Evolutionary conservation across 2,329 filamentous ascomycete genomes (phyloP).

Genomic region (Alternaria longipes): DNA sequence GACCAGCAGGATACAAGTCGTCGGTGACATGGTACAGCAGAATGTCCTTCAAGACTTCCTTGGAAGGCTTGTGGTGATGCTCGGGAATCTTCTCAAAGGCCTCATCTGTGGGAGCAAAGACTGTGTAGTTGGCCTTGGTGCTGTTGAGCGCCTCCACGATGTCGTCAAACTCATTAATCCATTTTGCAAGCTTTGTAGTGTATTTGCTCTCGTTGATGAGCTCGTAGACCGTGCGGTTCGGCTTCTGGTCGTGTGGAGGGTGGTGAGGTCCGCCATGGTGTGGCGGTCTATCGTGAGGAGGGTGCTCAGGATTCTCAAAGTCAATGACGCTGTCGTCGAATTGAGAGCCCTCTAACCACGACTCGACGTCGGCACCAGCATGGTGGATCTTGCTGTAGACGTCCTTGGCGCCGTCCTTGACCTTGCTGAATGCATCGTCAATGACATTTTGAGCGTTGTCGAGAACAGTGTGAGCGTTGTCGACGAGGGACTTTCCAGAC

Average conservation of each 20-base stretch:
- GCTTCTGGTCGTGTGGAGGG: conserved; percentile 52
- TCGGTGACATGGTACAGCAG: conserved; percentile 79
- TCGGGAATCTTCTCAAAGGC: conserved; percentile 75
- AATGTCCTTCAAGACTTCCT: conserved; percentile 74
- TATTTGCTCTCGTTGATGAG: conserved; percentile 78
- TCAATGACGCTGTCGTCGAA: conserved; percentile 47
- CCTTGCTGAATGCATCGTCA: conserved; percentile 55
- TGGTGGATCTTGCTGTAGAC: conserved; percentile 56
- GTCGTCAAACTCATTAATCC: conserved; percentile 77
- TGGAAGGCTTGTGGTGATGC: conserved; percentile 67
- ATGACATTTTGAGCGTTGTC: conserved; percentile 51
- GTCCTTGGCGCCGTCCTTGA: conserved; percentile 49
- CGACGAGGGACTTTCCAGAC: conserved; percentile 28
- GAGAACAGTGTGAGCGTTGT: conserved; percentile 33
- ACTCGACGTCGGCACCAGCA: conserved; percentile 56
- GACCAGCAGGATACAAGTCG: conserved; percentile 71
- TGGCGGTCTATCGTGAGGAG: conserved; percentile 39
- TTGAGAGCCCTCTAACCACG: conserved; percentile 56
- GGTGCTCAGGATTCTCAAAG: conserved; percentile 47
- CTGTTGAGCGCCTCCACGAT: conserved; percentile 78
- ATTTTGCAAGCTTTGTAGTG: conserved; percentile 77
- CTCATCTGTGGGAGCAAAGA: conserved; percentile 80
- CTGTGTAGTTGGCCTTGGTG: conserved; percentile 76
- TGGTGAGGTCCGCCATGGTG: conserved; percentile 43
- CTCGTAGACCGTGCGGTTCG: conserved; percentile 80